These are phyloP conservation scores for Musa itinerans DNA, from an alignment of 176 grass and related monocot species.

Conservation along the genomic window DNA sequence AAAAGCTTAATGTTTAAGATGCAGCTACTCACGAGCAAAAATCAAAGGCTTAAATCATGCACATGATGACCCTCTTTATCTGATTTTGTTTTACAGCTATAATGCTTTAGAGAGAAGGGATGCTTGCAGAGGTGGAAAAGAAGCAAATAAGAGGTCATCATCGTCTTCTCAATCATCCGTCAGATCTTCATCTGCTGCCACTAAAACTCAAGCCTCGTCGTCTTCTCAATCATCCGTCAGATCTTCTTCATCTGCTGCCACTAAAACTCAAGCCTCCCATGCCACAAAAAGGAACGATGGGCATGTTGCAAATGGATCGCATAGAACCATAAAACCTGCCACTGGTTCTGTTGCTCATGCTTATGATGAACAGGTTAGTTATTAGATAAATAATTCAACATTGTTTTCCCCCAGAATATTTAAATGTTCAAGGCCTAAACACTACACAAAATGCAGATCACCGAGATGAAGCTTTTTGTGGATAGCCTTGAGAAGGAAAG, in stretches of 20 bases:
- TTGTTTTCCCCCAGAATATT: not conserved
- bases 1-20: no score
- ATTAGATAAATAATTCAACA: not conserved
- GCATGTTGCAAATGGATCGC: slow-evolving; percentile 33
- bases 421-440: not conserved
- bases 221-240: slow-evolving; percentile 41
- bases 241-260: slow-evolving; percentile 33
- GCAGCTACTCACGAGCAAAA: no score
- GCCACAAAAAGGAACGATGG: slow-evolving; percentile 30
- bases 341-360: slow-evolving; percentile 36
- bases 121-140: slow-evolving; percentile 75
- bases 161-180: slow-evolving; percentile 28
- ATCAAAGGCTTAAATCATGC: no score
- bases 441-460: slow-evolving; percentile 50
- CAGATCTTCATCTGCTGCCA: slow-evolving; percentile 42
- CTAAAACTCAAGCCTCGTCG: no score
- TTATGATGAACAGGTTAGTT: slow-evolving; percentile 61
- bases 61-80: not conserved
- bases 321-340: slow-evolving; percentile 33
- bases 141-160: slow-evolving; percentile 56
- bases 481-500: slow-evolving; percentile 96
- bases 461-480: slow-evolving; percentile 72
- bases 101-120: slow-evolving; percentile 80
- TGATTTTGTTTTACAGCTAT: slow-evolving; percentile 39
- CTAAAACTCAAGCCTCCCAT: slow-evolving; percentile 46